Percentiles rank a stretch among this genome's conserved stretches.
These are phyloP conservation scores for Casuarina cunninghamiana DNA, from an alignment of 306 rosid genomes.

Conservation along the genomic window DNA sequence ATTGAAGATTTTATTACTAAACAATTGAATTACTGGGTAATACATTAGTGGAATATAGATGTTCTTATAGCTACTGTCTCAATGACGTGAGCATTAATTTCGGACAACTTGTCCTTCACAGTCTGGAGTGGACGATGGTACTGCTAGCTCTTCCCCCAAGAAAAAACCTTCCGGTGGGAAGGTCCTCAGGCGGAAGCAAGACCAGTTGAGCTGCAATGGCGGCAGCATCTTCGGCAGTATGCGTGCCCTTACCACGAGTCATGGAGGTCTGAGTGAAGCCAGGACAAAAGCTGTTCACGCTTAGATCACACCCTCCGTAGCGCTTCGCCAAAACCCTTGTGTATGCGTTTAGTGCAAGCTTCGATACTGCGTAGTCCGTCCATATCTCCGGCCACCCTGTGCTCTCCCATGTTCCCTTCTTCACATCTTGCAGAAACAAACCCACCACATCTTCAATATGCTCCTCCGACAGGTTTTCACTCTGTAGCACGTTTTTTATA, in stretches of 20 bases:
- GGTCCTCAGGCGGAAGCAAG: conserved; percentile 57
- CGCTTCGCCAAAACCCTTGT: conserved; percentile 61
- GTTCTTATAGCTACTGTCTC: no score
- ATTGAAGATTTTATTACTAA: no score
- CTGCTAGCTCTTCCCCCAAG: neutral
- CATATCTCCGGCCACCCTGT: conserved; percentile 84
- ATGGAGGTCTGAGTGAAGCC: conserved; percentile 86
- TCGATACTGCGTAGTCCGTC: conserved; percentile 91
- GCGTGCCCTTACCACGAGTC: conserved; percentile 75
- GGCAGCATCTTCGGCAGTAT: conserved; percentile 62
- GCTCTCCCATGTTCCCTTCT: conserved; percentile 59
- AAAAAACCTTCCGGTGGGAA: conserved; percentile 64
- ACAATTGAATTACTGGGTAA: no score
- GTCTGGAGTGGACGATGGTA: conserved; percentile 1
- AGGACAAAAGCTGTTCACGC: conserved; percentile 77
- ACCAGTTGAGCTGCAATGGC: conserved; percentile 43
- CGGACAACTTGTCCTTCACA: neutral
- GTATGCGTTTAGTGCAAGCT: conserved; percentile 78
- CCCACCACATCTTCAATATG: conserved; percentile 46
- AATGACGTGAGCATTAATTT: no score
- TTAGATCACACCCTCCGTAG: conserved; percentile 30
- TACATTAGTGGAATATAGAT: no score
- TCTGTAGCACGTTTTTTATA: conserved; percentile 34
- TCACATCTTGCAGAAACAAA: conserved; percentile 52
- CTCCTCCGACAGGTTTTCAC: conserved; percentile 46